Base-by-base conservation (phyloP, 257 asterid genomes). In the Parsonsia alboflavescens region DNA sequence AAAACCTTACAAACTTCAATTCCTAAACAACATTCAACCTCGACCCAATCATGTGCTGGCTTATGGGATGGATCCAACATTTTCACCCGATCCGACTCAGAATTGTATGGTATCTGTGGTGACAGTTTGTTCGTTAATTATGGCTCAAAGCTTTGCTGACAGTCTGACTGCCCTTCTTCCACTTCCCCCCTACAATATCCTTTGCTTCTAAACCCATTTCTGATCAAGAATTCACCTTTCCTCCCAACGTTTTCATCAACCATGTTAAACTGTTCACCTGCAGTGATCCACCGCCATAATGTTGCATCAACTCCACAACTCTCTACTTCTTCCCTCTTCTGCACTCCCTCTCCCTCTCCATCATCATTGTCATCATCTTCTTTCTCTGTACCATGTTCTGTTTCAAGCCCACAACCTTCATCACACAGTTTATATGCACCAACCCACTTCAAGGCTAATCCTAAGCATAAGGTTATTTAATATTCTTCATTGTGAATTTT, bases 191-290 rank as follows among this genome's bases (percentile, higher is more conserved):
- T 5, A 50, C 50, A 45, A 53, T 44, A 7, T 36, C 64, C 61
- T 13, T 10, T 22, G 24, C 12, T 12, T 30, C 44, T 1, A 9
- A 28, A 9, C 15, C 44, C 64, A 44, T 19, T 28, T 56, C 61
- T 54, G 11, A 28, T 56, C 41, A 24, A 70, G 48, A 21, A 48
- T 70, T 41, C 6, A 30, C 13, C 41, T 46, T 65, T 45, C 69
- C 21, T 72, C 39, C 5, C n/a, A 28, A 68, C 33, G 26, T 2
- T 24, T 22, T 26, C 49, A 11, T 73, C 56, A 33, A 52, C 74
- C 76, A 80, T 83, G 84, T 68, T 78, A 48, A 77, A 68, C 65
- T 80, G 69, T 52, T 80, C 79, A 6, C 75, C 70, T 54, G 8
- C 71, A 11, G 49, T 59, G 53, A 46, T 64, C 73, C 75, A 49